A percentile compares a stretch with the other conserved stretches of the same genome.
Evolutionary conservation across 2,329 filamentous ascomycete species (phyloP).

Genomic region (Sclerotinia spermophila): DNA sequence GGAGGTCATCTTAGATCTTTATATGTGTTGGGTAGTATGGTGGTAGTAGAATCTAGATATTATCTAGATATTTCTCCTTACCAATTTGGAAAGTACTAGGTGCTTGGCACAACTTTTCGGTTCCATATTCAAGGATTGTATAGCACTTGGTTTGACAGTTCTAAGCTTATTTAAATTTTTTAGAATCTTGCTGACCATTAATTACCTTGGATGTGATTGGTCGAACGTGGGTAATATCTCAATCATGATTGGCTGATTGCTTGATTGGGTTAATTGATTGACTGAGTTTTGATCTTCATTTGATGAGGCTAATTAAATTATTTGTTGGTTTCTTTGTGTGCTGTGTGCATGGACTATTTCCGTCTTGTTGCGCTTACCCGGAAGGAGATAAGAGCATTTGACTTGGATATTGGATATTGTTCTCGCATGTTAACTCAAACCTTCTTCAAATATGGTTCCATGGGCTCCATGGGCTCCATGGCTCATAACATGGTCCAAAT

Average conservation of each 20-base stretch:
- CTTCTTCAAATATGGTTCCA: background rate
- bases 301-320: background rate
- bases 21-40: slow-evolving; percentile 1
- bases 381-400: background rate
- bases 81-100: background rate
- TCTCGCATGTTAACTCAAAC: background rate
- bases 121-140: background rate
- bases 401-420: no score
- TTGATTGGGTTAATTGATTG: no score
- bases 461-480: background rate
- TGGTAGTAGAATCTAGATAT: background rate
- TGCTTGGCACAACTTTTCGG: background rate
- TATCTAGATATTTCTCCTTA: background rate
- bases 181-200: slow-evolving; percentile 1
- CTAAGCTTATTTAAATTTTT: background rate
- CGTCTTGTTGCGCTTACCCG: background rate
- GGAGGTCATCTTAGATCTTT: background rate
- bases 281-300: background rate
- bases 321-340: background rate
- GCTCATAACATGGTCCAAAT: background rate
- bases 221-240: background rate
- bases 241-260: background rate
- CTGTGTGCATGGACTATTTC: background rate
- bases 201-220: background rate
- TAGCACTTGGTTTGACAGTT: background rate